Conservation (phyloP, 192 early-diverging fungal species). For the Coemansia sp. region DNA sequence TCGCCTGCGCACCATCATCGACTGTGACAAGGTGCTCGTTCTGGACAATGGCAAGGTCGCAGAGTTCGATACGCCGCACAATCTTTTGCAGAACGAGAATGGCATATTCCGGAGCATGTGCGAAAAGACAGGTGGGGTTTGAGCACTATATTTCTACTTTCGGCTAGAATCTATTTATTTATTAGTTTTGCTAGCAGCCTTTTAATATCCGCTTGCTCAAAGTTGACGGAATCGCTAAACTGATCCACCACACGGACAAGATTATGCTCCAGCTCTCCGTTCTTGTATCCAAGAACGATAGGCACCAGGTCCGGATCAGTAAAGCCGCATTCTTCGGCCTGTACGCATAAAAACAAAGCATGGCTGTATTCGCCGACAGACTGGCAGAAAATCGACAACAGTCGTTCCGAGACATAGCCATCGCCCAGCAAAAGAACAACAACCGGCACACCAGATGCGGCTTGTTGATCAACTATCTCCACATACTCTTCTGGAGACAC, state of each 20-base stretch:
- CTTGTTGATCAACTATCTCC: constrained; percentile 40
- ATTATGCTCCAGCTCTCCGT: constrained; percentile 41
- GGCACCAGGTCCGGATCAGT: constrained; percentile 30
- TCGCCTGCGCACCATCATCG: constrained; percentile 50
- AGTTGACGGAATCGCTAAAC: constrained; percentile 17
- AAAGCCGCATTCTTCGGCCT: constrained; percentile 44
- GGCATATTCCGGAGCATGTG: constrained; percentile 70
- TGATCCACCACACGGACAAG: constrained; percentile 43
- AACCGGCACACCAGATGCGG: constrained; percentile 13
- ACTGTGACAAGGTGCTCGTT: too few species aligned
- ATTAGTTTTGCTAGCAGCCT: constrained; percentile 15
- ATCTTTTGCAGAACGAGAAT: too few species aligned
- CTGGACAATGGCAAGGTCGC: too few species aligned
- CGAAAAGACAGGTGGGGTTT: constrained; percentile 60
- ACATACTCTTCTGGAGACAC: constrained; percentile 44
- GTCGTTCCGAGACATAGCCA: constrained; percentile 15
- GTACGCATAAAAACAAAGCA: constrained; percentile 33
- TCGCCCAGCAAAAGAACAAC: constrained; percentile 17
- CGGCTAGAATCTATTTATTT: constrained; percentile 5
- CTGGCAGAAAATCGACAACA: constrained; percentile 16
- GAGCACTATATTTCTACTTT: constrained; percentile 56
- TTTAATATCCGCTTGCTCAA: constrained; percentile 29
- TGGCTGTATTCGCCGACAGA: constrained; percentile 17
- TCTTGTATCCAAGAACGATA: constrained; percentile 37
- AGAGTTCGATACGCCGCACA: too few species aligned